Evolutionary conservation across 1,139 yeast genomes (phyloP).

Genomic region (Pichia sp.): DNA sequence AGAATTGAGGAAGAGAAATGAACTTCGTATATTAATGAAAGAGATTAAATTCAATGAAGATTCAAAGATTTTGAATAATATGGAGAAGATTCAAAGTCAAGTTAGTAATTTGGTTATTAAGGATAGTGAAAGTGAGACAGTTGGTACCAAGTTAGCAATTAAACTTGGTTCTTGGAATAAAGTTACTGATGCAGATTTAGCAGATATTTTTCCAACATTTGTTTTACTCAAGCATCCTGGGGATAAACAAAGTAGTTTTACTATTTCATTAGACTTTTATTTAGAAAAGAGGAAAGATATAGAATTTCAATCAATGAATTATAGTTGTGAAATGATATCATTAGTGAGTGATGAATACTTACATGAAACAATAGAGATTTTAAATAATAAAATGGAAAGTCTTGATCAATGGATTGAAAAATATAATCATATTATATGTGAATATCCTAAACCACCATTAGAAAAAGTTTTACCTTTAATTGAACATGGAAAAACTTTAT

Average conservation of each 20-base stretch:
- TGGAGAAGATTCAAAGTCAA: not conserved
- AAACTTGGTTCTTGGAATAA: constrained; percentile 8
- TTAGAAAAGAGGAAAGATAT: constrained; percentile 27
- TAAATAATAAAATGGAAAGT: constrained; percentile 38
- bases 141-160: constrained; percentile 4
- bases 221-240: constrained; percentile 35
- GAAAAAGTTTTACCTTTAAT: constrained; percentile 41
- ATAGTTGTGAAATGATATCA: constrained; percentile 36
- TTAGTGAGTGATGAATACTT: constrained; percentile 50
- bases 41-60: constrained; percentile 14
- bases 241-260: constrained; percentile 29
- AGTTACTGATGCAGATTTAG: constrained; percentile 48
- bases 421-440: constrained; percentile 37
- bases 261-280: constrained; percentile 42
- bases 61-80: not conserved
- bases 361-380: constrained; percentile 31
- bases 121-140: constrained; percentile 7
- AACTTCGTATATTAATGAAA: constrained; percentile 23
- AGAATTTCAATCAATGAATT: constrained; percentile 23
- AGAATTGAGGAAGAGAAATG: constrained; percentile 40
- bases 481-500: constrained; percentile 51
- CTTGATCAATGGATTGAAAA: constrained; percentile 48
- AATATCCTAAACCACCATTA: constrained; percentile 42
- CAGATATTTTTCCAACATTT: constrained; percentile 47
- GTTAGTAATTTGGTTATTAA: not conserved